A percentile compares a stretch with the other conserved stretches of the same genome.
Conservation (phyloP, 768 basidiomycete species). For the Tricholoma flavovirens region DNA sequence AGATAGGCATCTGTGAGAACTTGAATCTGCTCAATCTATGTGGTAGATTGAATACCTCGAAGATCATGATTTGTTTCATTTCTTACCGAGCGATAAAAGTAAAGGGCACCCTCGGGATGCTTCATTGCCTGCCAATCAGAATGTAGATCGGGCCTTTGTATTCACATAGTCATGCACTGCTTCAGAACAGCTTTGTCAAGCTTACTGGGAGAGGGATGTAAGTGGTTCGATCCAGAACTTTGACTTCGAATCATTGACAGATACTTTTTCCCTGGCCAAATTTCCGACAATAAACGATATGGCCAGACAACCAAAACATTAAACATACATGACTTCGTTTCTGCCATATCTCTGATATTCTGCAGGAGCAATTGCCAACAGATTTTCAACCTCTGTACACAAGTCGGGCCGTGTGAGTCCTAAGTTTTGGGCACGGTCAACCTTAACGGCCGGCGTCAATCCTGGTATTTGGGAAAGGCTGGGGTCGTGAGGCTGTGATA, state of each 20-base stretch:
- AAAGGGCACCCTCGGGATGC: conserved; percentile 7
- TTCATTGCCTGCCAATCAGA: neutral
- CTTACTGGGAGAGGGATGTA: neutral
- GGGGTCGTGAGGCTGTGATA: neutral
- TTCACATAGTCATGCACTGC: neutral
- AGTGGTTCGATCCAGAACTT: neutral
- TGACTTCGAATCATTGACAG: no score
- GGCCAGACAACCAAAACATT: neutral
- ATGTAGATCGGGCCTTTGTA: neutral
- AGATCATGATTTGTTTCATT: neutral
- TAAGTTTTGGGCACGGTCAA: no score
- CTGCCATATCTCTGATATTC: neutral
- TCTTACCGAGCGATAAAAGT: conserved; percentile 5
- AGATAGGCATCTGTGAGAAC: conserved; percentile 7
- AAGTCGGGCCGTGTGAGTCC: neutral
- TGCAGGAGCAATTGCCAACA: neutral
- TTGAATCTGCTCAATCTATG: neutral
- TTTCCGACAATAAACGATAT: no score
- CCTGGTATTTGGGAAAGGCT: neutral
- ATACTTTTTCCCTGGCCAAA: neutral
- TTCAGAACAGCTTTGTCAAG: neutral
- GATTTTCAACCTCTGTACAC: neutral
- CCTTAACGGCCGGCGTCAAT: neutral
- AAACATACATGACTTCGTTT: neutral
- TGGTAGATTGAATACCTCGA: neutral